Evolutionary conservation across 2,329 filamentous ascomycete genomes (phyloP).

Genomic region (Chaetomium globosum): DNA sequence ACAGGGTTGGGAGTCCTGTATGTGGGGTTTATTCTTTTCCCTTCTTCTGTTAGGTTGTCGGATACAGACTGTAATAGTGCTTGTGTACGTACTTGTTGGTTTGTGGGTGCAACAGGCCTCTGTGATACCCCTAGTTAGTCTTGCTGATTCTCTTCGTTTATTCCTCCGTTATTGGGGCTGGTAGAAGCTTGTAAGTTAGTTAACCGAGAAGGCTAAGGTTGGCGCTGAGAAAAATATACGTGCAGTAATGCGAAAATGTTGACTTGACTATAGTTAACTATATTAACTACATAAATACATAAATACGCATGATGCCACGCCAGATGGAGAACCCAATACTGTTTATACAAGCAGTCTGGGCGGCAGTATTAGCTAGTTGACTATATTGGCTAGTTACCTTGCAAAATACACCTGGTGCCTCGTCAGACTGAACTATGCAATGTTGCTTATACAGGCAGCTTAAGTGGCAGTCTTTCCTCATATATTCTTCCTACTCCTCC

Average conservation of each 20-base stretch:
- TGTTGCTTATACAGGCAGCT: no score
- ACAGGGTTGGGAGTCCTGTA: not conserved
- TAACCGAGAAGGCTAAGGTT: not conserved
- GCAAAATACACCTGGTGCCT: no score
- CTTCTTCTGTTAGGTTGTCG: not conserved
- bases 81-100: not conserved
- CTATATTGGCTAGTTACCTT: no score
- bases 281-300: no score
- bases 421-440: no score
- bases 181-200: not conserved
- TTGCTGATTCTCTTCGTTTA: not conserved
- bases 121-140: conserved; percentile 15
- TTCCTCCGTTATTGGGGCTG: not conserved
- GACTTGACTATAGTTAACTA: no score
- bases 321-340: no score
- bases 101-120: not conserved
- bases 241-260: no score
- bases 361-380: no score
- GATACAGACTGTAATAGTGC: not conserved
- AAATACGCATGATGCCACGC: no score
- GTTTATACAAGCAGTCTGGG: no score
- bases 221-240: not conserved
- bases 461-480: not conserved
- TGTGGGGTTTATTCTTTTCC: not conserved
- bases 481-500: not conserved